Evolutionary conservation across 176 grass and related monocot genomes (phyloP), one percentile per base, ranked within the genome.

Genomic region (Oryza glumipatula): DNA sequence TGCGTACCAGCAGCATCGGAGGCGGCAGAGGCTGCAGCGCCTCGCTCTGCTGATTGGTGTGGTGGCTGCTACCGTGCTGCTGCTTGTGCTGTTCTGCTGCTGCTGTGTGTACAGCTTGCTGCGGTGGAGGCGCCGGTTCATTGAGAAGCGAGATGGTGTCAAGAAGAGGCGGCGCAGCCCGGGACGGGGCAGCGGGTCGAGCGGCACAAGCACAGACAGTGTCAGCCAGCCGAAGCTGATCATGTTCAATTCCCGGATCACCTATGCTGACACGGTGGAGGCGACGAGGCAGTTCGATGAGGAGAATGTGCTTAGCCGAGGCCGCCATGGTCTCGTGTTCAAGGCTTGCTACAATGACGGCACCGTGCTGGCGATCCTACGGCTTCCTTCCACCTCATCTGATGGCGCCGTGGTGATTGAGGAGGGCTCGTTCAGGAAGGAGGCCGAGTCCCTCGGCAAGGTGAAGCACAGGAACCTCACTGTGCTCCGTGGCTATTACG

Each of bases 391-490:
- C 2, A 99, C 94, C 33, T 99, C 96, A 0, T 81, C 92, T 0
- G 96, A 99, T 67, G 96, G 96, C 19, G 96, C 96, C 3, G 88
- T 99, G 61, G 91, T 95, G 39, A 88, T 99, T 4, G 96, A 99
- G 70, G 96, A 96, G 72, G 94, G 88, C 12, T 84, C 96, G 26
- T 99, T 99, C 88, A 91, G 96, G 77, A 99, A 99, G 65, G 96
- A 99, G 79, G 94, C 96, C 0, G 96, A 99, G 64, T 92, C 88
- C 6, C 86, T 99, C 1, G 96, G 96, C 67, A 96, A 94, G 89
- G 96, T 99, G 86, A 99, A 96, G 91, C 96, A 96, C 86, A 87
- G 96, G 23, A 99, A 99, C 32, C 88, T 99, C 5, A 99, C 96
- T 1, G 96, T 99, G 28, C 93, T 99, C 19, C 89, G 96, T 2